Percentiles rank a stretch among this genome's conserved stretches.
phyloP scores from a whole-genome alignment of 768 basidiomycete species.

The Saitozyma podzolica region DNA sequence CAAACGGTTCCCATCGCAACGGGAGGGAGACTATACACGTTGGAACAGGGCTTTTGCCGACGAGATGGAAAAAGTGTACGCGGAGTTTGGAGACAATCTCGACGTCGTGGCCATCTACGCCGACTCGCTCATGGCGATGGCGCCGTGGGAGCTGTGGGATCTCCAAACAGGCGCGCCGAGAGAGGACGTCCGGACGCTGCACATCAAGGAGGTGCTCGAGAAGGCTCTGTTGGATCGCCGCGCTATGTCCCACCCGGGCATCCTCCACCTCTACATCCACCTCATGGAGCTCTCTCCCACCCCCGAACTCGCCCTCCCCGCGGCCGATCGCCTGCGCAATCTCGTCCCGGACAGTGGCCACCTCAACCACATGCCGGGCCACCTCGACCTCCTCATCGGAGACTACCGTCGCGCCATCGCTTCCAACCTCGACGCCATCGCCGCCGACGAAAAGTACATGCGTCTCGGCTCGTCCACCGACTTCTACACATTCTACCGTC shows the following conservation, averaged over 20 bases:
- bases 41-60: too few relatives aligned
- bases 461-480: constrained; percentile 5
- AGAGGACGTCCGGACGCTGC: constrained; percentile 14
- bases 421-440: constrained; percentile 28
- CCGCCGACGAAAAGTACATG: constrained; percentile 35
- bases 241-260: constrained; percentile 26
- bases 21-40: too few relatives aligned
- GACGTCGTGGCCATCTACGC: constrained; percentile 42
- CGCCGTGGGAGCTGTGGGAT: constrained; percentile 45
- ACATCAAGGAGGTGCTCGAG: constrained; percentile 32
- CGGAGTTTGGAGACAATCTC: constrained; percentile 16
- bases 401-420: constrained; percentile 43
- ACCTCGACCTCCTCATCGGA: constrained; percentile 43
- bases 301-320: constrained; percentile 34
- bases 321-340: constrained; percentile 24
- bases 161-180: constrained; percentile 33
- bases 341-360: constrained; percentile 43
- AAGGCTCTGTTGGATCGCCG: constrained; percentile 10
- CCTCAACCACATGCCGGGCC: constrained; percentile 45
- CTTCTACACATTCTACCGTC: constrained; percentile 38
- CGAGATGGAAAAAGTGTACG: too few relatives aligned
- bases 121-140: constrained; percentile 37
- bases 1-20: too few relatives aligned
- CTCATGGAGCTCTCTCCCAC: constrained; percentile 38
- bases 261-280: constrained; percentile 45